A percentile compares a stretch with the other conserved stretches of the same genome.
These are phyloP conservation scores for Saksenaea vasiformis DNA, from an alignment of 371 early-diverging fungal species.

Conservation along the genomic window DNA sequence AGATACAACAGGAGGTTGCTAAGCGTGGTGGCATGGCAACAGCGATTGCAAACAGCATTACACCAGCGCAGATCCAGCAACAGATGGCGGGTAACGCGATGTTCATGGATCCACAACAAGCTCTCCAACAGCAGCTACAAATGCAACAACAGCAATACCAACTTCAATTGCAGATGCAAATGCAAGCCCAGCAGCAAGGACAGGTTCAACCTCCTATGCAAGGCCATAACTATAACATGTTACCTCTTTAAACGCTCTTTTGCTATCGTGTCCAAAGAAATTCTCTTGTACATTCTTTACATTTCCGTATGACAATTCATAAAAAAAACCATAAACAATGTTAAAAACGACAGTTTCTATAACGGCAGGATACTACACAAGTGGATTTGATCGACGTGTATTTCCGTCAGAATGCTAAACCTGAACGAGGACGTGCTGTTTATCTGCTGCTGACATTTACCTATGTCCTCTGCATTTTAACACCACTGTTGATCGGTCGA, in stretches of 20 bases:
- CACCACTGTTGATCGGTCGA: too few species aligned
- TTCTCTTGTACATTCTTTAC: conserved; percentile 1
- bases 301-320: not conserved
- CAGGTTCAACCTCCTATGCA: not conserved
- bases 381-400: too few species aligned
- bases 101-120: conserved; percentile 8
- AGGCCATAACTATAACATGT: conserved; percentile 1
- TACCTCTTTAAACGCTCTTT: not conserved
- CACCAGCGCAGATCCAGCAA: conserved; percentile 7
- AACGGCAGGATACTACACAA: too few species aligned
- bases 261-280: not conserved
- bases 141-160: conserved; percentile 8
- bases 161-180: conserved; percentile 8
- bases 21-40: conserved; percentile 26
- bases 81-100: conserved; percentile 2
- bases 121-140: conserved; percentile 1
- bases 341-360: too few species aligned
- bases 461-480: too few species aligned
- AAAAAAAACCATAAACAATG: not conserved
- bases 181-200: conserved; percentile 8
- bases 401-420: too few species aligned
- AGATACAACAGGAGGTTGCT: conserved; percentile 50
- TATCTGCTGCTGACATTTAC: too few species aligned
- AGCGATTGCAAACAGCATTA: conserved; percentile 22
- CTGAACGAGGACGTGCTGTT: too few species aligned